Evolutionary conservation across 352 stramenopile species (phyloP).

Genomic region (Phytopythium kandeliae): DNA sequence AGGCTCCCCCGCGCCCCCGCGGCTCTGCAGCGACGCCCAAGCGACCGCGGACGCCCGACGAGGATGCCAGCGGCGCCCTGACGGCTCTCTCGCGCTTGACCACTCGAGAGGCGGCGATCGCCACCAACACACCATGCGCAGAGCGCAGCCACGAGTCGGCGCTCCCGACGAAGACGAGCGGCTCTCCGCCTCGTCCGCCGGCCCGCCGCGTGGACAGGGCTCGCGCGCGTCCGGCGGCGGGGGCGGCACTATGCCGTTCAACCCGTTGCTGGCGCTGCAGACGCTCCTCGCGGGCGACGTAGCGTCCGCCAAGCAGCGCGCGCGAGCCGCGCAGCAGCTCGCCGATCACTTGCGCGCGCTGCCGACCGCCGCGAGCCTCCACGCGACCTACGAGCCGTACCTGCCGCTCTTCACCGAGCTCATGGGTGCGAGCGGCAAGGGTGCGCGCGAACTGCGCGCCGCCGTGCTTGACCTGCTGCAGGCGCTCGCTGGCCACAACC

Average conservation of each 20-base stretch:
- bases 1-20: not conserved
- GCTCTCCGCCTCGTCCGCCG: not conserved
- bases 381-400: conserved; percentile 48
- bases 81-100: not conserved
- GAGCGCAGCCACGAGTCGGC: not conserved
- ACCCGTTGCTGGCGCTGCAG: conserved; percentile 39
- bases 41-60: conserved; percentile 2
- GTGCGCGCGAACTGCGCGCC: conserved; percentile 27
- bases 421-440: conserved; percentile 21
- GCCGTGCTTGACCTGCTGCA: conserved; percentile 32
- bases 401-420: conserved; percentile 30
- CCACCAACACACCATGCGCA: not conserved
- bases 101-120: not conserved
- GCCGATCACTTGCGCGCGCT: conserved; percentile 27
- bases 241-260: conserved; percentile 13
- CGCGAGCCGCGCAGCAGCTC: conserved; percentile 39
- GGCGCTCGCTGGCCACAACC: conserved; percentile 33
- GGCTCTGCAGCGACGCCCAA: not conserved
- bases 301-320: conserved; percentile 28
- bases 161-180: conserved; percentile 9
- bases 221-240: not conserved
- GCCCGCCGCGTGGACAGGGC: not conserved
- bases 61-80: conserved; percentile 28
- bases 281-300: conserved; percentile 33
- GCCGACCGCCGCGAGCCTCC: conserved; percentile 15